These are phyloP conservation scores for Malassezia slooffiae DNA, from an alignment of 1,284 basidiomycete species.

Conservation along the genomic window DNA sequence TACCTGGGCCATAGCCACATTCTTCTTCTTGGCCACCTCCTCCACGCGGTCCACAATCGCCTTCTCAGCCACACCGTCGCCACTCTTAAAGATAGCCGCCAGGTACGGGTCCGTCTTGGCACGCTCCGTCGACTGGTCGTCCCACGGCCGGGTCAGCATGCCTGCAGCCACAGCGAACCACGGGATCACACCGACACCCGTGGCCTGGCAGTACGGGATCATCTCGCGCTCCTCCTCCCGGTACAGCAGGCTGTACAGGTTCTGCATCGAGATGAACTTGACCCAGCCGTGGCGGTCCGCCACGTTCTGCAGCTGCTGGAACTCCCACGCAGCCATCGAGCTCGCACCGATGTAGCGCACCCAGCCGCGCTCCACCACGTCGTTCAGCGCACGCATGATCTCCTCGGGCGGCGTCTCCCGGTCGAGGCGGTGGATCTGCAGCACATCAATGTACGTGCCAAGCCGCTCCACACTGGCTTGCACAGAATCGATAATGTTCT, in stretches of 20 bases:
- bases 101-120: neutral
- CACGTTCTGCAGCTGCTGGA: constrained; percentile 14
- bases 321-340: constrained; percentile 16
- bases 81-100: neutral
- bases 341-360: constrained; percentile 16
- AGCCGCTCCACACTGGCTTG: constrained; percentile 60
- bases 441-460: constrained; percentile 56
- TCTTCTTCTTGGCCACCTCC: constrained; percentile 47
- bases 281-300: constrained; percentile 13
- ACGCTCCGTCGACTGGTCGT: constrained; percentile 1
- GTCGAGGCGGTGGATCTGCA: constrained; percentile 53
- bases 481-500: constrained; percentile 72
- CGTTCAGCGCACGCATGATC: constrained; percentile 56
- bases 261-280: constrained; percentile 56
- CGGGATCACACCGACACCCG: constrained; percentile 50
- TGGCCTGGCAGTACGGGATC: constrained; percentile 54
- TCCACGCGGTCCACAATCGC: constrained; percentile 44
- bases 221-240: constrained; percentile 61
- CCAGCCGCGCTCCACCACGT: constrained; percentile 49
- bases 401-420: constrained; percentile 54
- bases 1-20: constrained; percentile 48
- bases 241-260: constrained; percentile 55
- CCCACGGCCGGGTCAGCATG: constrained; percentile 45
- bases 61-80: constrained; percentile 6
- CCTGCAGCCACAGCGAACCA: constrained; percentile 50